A percentile compares a stretch with the other conserved stretches of the same genome.
These are phyloP conservation scores for Fusarium illudens DNA, from an alignment of 2,329 filamentous ascomycete genomes.

Conservation along the genomic window DNA sequence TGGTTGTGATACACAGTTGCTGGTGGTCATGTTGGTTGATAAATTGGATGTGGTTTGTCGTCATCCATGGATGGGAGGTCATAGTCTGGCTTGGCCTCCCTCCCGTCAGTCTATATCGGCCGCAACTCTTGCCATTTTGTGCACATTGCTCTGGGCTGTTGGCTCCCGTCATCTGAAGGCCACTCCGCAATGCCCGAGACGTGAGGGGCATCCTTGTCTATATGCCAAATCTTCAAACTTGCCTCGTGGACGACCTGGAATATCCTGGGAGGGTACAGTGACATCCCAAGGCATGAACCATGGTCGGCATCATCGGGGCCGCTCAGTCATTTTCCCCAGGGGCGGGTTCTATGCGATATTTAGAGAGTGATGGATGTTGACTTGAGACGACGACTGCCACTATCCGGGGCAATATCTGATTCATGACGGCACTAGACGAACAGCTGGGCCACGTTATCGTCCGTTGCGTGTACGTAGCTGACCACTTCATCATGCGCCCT, in stretches of 20 bases:
- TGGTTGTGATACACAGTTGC: neutral
- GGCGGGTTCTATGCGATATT: constrained; percentile 5
- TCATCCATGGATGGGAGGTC: neutral
- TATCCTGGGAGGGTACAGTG: neutral
- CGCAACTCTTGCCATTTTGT: neutral
- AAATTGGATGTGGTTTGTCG: neutral
- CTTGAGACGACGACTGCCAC: neutral
- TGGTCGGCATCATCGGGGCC: constrained; percentile 15
- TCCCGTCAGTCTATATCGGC: neutral
- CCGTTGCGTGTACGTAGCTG: constrained; percentile 12
- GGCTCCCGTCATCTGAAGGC: neutral
- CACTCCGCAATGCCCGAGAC: neutral
- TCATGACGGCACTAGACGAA: neutral
- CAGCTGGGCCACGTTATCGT: neutral
- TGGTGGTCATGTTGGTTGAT: neutral
- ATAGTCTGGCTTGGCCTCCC: neutral
- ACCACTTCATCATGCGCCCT: constrained; percentile 5
- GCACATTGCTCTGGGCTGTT: neutral
- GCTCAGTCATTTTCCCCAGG: constrained; percentile 2
- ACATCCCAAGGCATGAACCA: constrained; percentile 12
- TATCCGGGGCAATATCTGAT: neutral
- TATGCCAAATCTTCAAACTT: constrained; percentile 1
- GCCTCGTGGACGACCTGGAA: constrained; percentile 4
- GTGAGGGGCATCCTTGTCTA: constrained; percentile 10
- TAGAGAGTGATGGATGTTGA: constrained; percentile 1